Percentiles rank a stretch among this genome's conserved stretches.
Conservation (phyloP, 1,139 yeast species). For the Geotrichum fermentans region DNA sequence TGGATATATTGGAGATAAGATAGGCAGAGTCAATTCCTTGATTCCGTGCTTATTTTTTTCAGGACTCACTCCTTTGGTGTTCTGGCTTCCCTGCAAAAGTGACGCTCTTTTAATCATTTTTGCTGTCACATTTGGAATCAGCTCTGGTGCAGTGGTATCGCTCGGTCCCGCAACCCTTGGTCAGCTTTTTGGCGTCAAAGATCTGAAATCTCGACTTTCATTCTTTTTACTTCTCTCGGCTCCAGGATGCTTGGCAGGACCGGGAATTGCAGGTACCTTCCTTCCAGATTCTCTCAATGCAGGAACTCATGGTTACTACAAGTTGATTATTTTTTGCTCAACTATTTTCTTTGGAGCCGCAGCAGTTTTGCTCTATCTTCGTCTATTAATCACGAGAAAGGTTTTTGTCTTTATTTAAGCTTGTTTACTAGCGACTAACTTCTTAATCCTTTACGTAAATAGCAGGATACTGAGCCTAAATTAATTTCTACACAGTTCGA, state of each 20-base stretch:
- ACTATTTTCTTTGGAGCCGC: slow-evolving; percentile 24
- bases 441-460: no score
- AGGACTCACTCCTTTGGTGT: slow-evolving; percentile 29
- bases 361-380: slow-evolving; percentile 20
- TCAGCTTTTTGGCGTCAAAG: slow-evolving; percentile 50
- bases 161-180: slow-evolving; percentile 39
- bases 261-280: slow-evolving; percentile 49
- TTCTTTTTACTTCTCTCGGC: slow-evolving; percentile 50
- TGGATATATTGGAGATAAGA: slow-evolving; percentile 44
- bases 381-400: slow-evolving; percentile 25
- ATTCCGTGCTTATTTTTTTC: slow-evolving; percentile 33
- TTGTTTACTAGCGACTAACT: no score
- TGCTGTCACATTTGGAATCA: slow-evolving; percentile 47
- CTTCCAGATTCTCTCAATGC: slow-evolving; percentile 22
- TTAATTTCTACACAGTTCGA: no score
- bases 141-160: slow-evolving; percentile 41
- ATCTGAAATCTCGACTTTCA: slow-evolving; percentile 47
- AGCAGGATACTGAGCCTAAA: no score
- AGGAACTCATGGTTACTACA: slow-evolving; percentile 24
- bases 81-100: slow-evolving; percentile 31
- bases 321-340: slow-evolving; percentile 26
- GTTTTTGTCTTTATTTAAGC: slow-evolving; percentile 27
- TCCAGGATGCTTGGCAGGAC: slow-evolving; percentile 48
- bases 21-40: slow-evolving; percentile 46
- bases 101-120: slow-evolving; percentile 35